Conservation (phyloP, 768 basidiomycete species). For the Agrocybe pediades region DNA sequence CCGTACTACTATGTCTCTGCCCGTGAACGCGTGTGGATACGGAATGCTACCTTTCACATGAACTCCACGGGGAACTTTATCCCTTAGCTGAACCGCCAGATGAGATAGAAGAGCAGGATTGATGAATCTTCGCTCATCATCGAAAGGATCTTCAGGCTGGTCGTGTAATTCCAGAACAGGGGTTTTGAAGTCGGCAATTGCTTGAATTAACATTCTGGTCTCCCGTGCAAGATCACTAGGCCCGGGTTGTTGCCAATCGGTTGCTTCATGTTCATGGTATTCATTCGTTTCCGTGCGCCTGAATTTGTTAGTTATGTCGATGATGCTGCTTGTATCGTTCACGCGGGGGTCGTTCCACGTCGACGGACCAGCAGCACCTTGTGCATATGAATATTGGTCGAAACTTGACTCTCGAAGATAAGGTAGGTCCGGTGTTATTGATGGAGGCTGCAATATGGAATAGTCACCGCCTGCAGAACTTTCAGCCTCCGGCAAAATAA, state of each 20-base stretch:
- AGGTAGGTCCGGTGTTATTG: conserved; percentile 5
- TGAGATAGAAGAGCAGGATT: conserved; percentile 87
- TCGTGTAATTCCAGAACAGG: conserved; percentile 43
- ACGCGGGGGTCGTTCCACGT: background rate
- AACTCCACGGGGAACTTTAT: conserved; percentile 84
- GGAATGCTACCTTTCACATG: conserved; percentile 96
- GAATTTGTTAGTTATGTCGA: conserved; percentile 3
- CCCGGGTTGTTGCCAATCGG: conserved; percentile 18
- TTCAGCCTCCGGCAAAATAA: background rate
- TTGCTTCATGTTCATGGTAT: conserved; percentile 10
- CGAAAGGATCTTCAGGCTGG: conserved; percentile 57
- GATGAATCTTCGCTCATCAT: conserved; percentile 78
- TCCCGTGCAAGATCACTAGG: conserved; percentile 23
- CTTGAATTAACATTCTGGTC: conserved; percentile 29
- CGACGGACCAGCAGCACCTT: background rate
- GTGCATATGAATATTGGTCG: background rate
- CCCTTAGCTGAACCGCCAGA: conserved; percentile 83
- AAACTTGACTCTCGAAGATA: conserved; percentile 2
- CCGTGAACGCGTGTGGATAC: conserved; percentile 90
- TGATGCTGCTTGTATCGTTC: background rate
- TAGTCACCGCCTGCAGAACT: conserved; percentile 14
- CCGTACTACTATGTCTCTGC: conserved; percentile 64
- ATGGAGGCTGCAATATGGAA: conserved; percentile 19
- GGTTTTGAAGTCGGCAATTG: conserved; percentile 31
- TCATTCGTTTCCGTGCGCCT: conserved; percentile 6